Evolutionary conservation across 2,329 filamentous ascomycete species (phyloP), one percentile per base, ranked within the genome.

Genomic region (Aspergillus oerlinghausenensis): DNA sequence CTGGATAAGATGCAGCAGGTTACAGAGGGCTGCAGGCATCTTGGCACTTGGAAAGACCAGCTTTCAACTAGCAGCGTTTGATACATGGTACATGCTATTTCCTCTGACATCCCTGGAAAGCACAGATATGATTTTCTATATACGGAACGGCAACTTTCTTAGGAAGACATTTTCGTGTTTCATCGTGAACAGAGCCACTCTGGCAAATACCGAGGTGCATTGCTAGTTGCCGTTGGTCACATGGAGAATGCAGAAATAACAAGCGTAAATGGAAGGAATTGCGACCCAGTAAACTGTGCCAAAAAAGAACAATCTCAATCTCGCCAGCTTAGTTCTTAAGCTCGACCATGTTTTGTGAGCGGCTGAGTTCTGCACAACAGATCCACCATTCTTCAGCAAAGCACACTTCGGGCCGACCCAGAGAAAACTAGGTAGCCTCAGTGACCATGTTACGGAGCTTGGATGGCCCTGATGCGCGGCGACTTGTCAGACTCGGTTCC

Each of bases 31-130:
- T 73, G 74, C 62, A 70, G 71, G 55, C 64, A 76, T 53, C 49
- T 75, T 51, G 75, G 75, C n/a, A 76, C 71, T 42, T 77, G 75
- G 75, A 66, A 65, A 55, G 73, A 75, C 59, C 69, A 68, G 51
- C 62, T 72, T 47, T 35, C 55, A 42, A 35, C 50, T 8, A 32
- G 42, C 26, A 54, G 26, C 26, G 19, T 21, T 29, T 25, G 19
- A 47, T 40, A n/a, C 23, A 55, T 38, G 32, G 5, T 17, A 17
- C 32, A 38, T 38, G 14, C 32, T 38, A 17, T 38, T 14, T 17
- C 32, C 17, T 38, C 32, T 38, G 32, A 38, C 32, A 38, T 38
- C 23, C 4, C 43, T 25, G 10, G 43, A 47, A 23, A 47, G 43
- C 43, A 47, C 23, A 47, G 11, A 21, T 25, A 23, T 23, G 23